Evolutionary conservation across 148 eudicot species (phyloP).

Genomic region (Diospyros kaki): DNA sequence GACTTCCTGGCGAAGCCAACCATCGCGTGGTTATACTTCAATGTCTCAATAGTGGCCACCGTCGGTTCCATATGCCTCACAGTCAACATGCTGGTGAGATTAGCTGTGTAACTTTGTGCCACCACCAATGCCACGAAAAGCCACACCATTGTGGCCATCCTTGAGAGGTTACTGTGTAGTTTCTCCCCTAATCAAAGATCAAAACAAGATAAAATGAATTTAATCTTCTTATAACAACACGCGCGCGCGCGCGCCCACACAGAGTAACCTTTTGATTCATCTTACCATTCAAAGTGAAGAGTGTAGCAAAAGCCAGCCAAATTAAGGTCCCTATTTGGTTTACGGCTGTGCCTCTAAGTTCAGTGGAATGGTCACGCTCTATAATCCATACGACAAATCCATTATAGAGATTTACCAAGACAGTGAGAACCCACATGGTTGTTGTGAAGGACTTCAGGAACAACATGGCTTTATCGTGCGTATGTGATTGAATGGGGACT

Average conservation of each 20-base stretch:
- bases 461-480: slow-evolving; percentile 20
- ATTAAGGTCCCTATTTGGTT: slow-evolving; percentile 24
- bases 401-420: slow-evolving; percentile 18
- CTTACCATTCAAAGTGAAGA: slow-evolving; percentile 10
- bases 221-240: background rate
- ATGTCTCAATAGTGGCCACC: slow-evolving; percentile 10
- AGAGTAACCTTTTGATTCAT: too few relatives aligned
- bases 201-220: background rate
- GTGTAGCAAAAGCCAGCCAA: slow-evolving; percentile 34
- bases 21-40: slow-evolving; percentile 11
- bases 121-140: slow-evolving; percentile 30
- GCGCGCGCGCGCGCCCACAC: too few relatives aligned
- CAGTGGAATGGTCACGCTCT: slow-evolving; percentile 22
- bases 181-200: slow-evolving; percentile 15
- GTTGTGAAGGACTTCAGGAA: slow-evolving; percentile 31
- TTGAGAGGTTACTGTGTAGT: slow-evolving; percentile 22
- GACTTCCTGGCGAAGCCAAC: slow-evolving; percentile 13
- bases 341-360: slow-evolving; percentile 24
- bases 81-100: slow-evolving; percentile 30
- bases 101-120: slow-evolving; percentile 30
- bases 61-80: slow-evolving; percentile 17
- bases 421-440: slow-evolving; percentile 29
- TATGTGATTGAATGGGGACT: slow-evolving; percentile 13
- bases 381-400: slow-evolving; percentile 32
- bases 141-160: slow-evolving; percentile 27